Percentiles rank a stretch among this genome's conserved stretches.
phyloP scores from a whole-genome alignment of 2,329 filamentous ascomycete species.

The Phyllosticta citribraziliensis region DNA sequence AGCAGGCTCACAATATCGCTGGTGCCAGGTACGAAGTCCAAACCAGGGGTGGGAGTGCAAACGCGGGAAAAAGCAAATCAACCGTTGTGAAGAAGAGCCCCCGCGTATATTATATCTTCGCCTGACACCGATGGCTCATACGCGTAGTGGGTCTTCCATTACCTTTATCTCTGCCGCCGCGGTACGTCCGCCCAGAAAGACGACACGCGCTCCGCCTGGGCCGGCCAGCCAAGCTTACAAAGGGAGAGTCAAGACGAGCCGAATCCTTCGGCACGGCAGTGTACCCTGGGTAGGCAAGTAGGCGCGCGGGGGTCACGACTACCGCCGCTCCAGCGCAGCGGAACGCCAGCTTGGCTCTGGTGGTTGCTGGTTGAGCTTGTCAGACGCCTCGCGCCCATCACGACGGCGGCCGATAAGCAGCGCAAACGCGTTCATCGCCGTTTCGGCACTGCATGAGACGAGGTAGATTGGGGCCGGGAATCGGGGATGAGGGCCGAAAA shows the following conservation, averaged over 20 bases:
- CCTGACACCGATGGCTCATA: not conserved
- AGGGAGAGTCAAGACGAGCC: not conserved
- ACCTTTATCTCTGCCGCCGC: not conserved
- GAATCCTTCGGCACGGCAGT: not conserved
- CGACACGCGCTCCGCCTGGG: not conserved
- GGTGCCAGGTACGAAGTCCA: not conserved
- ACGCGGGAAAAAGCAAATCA: not conserved
- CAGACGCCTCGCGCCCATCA: too few relatives aligned
- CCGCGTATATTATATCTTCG: not conserved
- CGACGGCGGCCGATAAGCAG: not conserved
- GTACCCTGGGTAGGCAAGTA: not conserved
- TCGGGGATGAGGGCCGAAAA: not conserved
- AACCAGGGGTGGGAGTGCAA: not conserved
- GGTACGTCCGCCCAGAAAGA: not conserved
- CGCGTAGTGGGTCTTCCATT: not conserved
- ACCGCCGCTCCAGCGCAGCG: too few relatives aligned
- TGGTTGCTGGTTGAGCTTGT: too few relatives aligned
- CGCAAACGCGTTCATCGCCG: not conserved
- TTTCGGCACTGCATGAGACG: not conserved
- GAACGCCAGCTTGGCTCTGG: too few relatives aligned
- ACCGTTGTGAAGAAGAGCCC: not conserved
- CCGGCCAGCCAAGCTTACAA: not conserved
- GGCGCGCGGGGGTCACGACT: not conserved
- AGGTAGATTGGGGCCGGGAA: not conserved
- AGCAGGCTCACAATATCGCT: not conserved